A percentile compares a stretch with the other conserved stretches of the same genome.
Conservation (phyloP, 352 stramenopile genomes). For the Globisporangium nunn region DNA sequence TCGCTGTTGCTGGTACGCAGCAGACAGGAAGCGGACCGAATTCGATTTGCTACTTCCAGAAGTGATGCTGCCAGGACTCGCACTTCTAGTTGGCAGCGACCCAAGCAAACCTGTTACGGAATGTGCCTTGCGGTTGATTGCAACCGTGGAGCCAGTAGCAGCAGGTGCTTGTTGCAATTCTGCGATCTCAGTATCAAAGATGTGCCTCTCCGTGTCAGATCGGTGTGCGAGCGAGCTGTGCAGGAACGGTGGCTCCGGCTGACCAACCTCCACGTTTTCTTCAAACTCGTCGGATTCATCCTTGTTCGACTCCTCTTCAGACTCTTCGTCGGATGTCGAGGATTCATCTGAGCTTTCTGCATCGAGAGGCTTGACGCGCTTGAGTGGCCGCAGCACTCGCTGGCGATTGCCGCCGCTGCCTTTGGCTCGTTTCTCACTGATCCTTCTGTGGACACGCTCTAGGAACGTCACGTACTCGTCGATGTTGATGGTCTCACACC, state of each 20-base stretch:
- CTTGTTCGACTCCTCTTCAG: conserved; percentile 9
- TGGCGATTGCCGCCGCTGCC: not conserved
- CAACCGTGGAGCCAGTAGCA: not conserved
- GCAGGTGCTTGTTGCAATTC: not conserved
- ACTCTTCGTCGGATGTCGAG: conserved; percentile 20
- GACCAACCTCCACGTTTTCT: not conserved
- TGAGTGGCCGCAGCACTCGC: conserved; percentile 36
- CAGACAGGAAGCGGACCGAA: not conserved
- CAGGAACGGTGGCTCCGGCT: not conserved
- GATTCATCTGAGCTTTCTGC: conserved; percentile 31
- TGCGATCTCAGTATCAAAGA: not conserved
- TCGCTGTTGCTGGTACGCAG: conserved; percentile 13
- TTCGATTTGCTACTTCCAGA: not conserved
- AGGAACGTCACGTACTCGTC: conserved; percentile 63
- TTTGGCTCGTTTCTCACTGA: conserved; percentile 20
- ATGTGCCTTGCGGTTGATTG: conserved; percentile 5
- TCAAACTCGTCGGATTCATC: not conserved
- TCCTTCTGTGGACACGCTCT: conserved; percentile 22
- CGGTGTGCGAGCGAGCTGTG: conserved; percentile 11
- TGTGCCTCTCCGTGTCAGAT: conserved; percentile 9
- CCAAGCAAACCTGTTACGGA: conserved; percentile 3
- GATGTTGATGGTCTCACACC: conserved; percentile 63
- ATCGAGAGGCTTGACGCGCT: conserved; percentile 39
- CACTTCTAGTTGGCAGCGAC: not conserved
- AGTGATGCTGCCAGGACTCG: not conserved